Conservation (phyloP, 108 stramenopile genomes). For the Chaetoceros tenuissimus region DNA sequence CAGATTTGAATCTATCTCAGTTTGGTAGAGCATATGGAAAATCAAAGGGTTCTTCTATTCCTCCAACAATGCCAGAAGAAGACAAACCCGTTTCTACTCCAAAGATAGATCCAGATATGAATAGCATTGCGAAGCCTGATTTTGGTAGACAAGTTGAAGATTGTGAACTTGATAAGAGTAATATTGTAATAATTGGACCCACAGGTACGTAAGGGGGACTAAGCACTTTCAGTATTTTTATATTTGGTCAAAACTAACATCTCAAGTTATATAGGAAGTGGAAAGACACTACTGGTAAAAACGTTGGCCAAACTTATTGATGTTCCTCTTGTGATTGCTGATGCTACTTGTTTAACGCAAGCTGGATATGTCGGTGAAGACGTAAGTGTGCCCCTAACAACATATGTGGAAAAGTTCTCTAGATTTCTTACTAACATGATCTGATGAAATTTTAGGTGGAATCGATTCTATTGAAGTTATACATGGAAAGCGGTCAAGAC, state of each 20-base stretch:
- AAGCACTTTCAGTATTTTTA: constrained; percentile 9
- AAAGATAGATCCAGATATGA: constrained; percentile 22
- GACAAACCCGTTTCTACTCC: constrained; percentile 1
- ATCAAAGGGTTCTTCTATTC: constrained; percentile 6
- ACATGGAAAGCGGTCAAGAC: constrained; percentile 90
- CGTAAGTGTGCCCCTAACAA: too few species aligned
- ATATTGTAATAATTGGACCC: constrained; percentile 90
- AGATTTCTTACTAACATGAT: too few species aligned
- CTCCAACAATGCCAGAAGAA: neutral
- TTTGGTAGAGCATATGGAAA: constrained; percentile 32
- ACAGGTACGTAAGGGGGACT: too few species aligned
- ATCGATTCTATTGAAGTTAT: constrained; percentile 87
- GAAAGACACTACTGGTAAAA: constrained; percentile 92
- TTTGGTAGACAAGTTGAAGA: constrained; percentile 71
- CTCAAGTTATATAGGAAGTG: constrained; percentile 3
- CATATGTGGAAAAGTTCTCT: too few species aligned
- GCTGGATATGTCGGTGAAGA: constrained; percentile 99
- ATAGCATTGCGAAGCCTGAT: constrained; percentile 42
- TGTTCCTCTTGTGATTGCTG: constrained; percentile 91
- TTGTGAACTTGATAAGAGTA: constrained; percentile 92
- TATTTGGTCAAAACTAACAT: neutral
- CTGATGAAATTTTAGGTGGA: too few species aligned
- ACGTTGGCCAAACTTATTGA: constrained; percentile 89
- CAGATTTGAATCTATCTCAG: constrained; percentile 63
- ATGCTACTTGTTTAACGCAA: constrained; percentile 95